Conservation (phyloP, 805 yeast genomes). For the Ogataea glucozyma region DNA sequence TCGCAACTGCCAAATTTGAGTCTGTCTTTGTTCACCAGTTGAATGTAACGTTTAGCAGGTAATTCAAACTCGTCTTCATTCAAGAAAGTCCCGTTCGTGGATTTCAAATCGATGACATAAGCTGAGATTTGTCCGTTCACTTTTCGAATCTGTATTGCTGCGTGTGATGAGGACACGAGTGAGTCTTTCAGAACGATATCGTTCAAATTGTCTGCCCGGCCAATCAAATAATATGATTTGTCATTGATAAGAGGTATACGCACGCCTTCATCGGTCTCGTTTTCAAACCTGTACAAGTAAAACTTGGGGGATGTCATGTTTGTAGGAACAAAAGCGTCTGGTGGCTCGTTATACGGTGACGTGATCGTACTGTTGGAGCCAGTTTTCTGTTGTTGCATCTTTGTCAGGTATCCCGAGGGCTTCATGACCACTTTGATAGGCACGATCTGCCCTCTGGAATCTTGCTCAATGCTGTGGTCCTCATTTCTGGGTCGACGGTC, state of each 20-base stretch:
- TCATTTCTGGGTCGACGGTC: neutral
- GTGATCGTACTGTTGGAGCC: neutral
- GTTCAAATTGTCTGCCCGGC: conserved; percentile 21
- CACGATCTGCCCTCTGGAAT: conserved; percentile 1
- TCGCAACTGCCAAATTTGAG: conserved; percentile 31
- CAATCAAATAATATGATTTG: conserved; percentile 31
- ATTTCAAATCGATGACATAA: conserved; percentile 31
- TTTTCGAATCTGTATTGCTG: conserved; percentile 32
- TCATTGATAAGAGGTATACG: conserved; percentile 24
- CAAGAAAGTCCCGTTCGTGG: conserved; percentile 34
- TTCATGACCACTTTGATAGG: conserved; percentile 24
- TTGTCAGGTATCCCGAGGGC: conserved; percentile 22
- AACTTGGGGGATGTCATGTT: conserved; percentile 12
- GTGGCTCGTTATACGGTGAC: conserved; percentile 22
- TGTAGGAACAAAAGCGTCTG: conserved; percentile 22
- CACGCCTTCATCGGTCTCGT: conserved; percentile 11
- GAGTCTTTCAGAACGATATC: conserved; percentile 26
- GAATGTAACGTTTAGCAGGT: conserved; percentile 28
- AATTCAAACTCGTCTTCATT: conserved; percentile 28
- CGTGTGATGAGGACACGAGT: conserved; percentile 30
- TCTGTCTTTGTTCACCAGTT: conserved; percentile 28
- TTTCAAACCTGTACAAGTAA: conserved; percentile 22
- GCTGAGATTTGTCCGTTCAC: conserved; percentile 9
- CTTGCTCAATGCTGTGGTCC: neutral
- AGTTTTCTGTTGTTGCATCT: conserved; percentile 4